A percentile compares a stretch with the other conserved stretches of the same genome.
These are phyloP conservation scores for Nemania abortiva DNA, from an alignment of 2,329 filamentous ascomycete genomes.

Conservation along the genomic window DNA sequence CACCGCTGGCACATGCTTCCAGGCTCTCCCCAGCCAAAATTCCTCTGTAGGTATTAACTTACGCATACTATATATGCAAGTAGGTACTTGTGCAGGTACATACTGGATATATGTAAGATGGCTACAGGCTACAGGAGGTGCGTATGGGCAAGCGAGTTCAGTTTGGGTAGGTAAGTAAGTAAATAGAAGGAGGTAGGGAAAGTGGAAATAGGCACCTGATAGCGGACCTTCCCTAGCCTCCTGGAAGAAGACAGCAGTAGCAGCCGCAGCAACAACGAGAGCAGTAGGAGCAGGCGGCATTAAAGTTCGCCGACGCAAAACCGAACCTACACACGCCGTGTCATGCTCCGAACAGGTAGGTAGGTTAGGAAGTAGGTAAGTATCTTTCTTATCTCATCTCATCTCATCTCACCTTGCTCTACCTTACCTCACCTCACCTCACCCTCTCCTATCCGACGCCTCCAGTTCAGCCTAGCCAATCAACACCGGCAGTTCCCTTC, in stretches of 20 bases:
- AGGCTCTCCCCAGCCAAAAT: neutral
- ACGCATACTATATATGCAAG: neutral
- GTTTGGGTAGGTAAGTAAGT: neutral
- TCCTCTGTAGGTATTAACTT: neutral
- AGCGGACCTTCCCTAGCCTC: neutral
- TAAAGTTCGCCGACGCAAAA: constrained; percentile 24
- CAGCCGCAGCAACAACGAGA: neutral
- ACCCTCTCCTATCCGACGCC: neutral
- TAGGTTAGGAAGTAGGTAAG: too few species aligned
- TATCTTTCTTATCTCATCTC: neutral
- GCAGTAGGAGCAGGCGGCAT: constrained; percentile 12
- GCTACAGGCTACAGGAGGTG: neutral
- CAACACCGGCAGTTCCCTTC: neutral
- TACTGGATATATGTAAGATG: neutral
- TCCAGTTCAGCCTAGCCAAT: neutral
- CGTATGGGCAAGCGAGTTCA: neutral
- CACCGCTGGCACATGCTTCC: neutral
- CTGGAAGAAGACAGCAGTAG: neutral
- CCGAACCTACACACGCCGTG: neutral
- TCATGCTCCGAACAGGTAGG: neutral
- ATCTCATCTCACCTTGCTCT: constrained; percentile 1
- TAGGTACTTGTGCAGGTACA: too few species aligned
- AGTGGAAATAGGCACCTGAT: neutral
- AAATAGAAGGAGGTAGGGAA: neutral
- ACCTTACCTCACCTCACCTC: neutral